Conservation (phyloP, 345 rosid genomes). For the Chamaenerion angustifolium region DNA sequence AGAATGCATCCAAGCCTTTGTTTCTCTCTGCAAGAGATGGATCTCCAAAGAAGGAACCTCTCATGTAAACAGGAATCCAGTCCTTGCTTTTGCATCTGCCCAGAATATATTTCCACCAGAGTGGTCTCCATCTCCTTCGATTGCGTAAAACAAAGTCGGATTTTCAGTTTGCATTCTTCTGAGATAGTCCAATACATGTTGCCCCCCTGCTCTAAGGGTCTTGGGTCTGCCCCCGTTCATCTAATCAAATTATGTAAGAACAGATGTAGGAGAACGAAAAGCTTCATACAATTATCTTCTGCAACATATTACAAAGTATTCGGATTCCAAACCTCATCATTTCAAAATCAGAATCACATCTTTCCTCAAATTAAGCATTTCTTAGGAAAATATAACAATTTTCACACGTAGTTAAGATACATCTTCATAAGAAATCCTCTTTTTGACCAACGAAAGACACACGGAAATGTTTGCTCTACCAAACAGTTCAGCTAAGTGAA, state of each 20-base stretch:
- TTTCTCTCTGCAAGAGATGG: conserved; percentile 20
- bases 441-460: no score
- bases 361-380: no score
- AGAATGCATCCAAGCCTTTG: conserved; percentile 30
- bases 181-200: conserved; percentile 48
- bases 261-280: neutral
- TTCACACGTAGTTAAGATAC: no score
- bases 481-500: no score
- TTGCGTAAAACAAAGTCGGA: conserved; percentile 48
- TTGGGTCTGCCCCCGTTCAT: conserved; percentile 11
- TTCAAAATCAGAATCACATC: no score
- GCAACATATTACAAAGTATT: no score
- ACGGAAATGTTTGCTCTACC: no score
- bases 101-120: conserved; percentile 43
- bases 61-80: conserved; percentile 62
- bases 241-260: neutral
- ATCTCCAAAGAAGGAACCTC: conserved; percentile 56
- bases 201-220: conserved; percentile 40
- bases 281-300: no score
- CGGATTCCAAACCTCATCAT: no score
- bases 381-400: no score
- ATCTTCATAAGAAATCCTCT: no score
- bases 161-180: conserved; percentile 47
- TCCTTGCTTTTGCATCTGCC: conserved; percentile 48
- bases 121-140: conserved; percentile 28